Evolutionary conservation across 2,329 filamentous ascomycete species (phyloP).

Genomic region (Trichophyton benhamiae): DNA sequence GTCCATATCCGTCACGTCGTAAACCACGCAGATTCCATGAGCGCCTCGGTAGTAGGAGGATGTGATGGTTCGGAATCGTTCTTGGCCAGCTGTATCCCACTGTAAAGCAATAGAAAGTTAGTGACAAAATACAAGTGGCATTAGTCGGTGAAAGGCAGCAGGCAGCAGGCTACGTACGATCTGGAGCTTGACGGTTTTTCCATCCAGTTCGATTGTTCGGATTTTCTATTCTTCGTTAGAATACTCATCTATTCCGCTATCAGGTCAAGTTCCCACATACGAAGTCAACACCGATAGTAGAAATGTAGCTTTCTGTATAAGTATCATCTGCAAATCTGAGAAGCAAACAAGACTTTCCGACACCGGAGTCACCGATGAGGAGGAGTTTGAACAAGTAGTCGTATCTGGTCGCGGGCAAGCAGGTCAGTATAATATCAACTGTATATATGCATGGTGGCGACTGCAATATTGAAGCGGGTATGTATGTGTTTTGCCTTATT

Average conservation of each 20-base stretch:
- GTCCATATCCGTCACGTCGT: slow-evolving; percentile 99
- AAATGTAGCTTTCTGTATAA: slow-evolving; percentile 99
- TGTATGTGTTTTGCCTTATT: no score
- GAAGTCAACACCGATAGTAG: slow-evolving; percentile 98
- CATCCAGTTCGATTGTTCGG: slow-evolving; percentile 96
- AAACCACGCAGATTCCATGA: slow-evolving; percentile 98
- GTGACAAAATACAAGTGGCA: slow-evolving; percentile 7
- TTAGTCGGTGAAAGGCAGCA: background rate
- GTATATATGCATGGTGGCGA: background rate
- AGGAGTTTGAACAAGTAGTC: slow-evolving; percentile 99
- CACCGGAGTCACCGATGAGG: slow-evolving; percentile 99
- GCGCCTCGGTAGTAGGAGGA: slow-evolving; percentile 99
- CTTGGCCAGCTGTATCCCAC: slow-evolving; percentile 99
- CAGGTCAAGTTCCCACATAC: slow-evolving; percentile 44
- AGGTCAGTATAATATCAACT: slow-evolving; percentile 4
- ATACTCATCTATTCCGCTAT: background rate
- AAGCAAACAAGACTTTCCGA: slow-evolving; percentile 98
- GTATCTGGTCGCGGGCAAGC: slow-evolving; percentile 55
- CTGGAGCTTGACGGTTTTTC: slow-evolving; percentile 99
- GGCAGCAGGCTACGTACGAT: slow-evolving; percentile 54
- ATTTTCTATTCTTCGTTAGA: slow-evolving; percentile 61
- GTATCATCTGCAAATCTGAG: slow-evolving; percentile 97
- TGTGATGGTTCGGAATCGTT: slow-evolving; percentile 98
- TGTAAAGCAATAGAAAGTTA: slow-evolving; percentile 28
- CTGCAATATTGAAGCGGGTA: background rate